Conservation (phyloP, 2,329 filamentous ascomycete species). For the Myrmaecium sp. region DNA sequence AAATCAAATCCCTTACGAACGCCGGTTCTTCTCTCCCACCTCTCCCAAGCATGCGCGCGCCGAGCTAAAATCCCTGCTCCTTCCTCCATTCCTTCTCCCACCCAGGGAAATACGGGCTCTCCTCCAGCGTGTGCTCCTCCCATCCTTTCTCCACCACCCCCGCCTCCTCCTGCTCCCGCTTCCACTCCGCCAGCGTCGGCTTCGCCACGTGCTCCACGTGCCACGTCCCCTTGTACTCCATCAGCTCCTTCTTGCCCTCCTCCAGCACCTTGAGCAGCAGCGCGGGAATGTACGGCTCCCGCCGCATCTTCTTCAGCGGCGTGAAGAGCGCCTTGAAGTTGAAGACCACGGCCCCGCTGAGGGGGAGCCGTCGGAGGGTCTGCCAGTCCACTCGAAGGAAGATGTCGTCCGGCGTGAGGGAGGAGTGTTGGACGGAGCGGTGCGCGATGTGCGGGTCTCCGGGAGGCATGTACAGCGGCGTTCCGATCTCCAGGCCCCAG, state of each 20-base stretch:
- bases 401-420: constrained; percentile 41
- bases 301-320: constrained; percentile 47
- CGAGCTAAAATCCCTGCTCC: constrained; percentile 43
- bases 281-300: constrained; percentile 57
- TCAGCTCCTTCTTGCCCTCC: constrained; percentile 51
- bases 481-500: constrained; percentile 64
- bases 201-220: constrained; percentile 59
- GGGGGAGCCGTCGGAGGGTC: constrained; percentile 59
- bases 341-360: constrained; percentile 62
- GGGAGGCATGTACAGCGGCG: constrained; percentile 58
- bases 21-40: no score
- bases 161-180: constrained; percentile 43
- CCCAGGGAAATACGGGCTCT: constrained; percentile 58
- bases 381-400: constrained; percentile 76
- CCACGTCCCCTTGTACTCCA: constrained; percentile 72
- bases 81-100: constrained; percentile 62
- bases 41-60: no score
- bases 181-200: constrained; percentile 46
- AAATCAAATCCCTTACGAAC: no score
- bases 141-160: constrained; percentile 45
- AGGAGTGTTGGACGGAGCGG: constrained; percentile 39
- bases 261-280: constrained; percentile 51
- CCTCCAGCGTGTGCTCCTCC: constrained; percentile 52
- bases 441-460: constrained; percentile 47
- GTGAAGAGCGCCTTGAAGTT: constrained; percentile 85